Evolutionary conservation across 2,329 filamentous ascomycete species (phyloP), one percentile per base, ranked within the genome.

Genomic region (Fusarium pseudograminearum): DNA sequence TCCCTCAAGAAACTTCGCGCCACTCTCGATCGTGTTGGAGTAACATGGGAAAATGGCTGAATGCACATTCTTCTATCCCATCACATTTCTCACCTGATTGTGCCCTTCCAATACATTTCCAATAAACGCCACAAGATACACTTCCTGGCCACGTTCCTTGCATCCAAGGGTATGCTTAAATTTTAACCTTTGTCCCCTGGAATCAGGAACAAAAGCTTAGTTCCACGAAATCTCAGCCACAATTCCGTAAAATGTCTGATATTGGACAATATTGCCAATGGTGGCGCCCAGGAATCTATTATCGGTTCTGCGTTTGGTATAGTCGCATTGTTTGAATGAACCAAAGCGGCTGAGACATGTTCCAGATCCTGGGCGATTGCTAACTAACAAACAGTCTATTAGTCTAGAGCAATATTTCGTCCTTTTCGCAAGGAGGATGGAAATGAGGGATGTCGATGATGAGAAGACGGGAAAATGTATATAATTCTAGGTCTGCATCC

Each of bases 161-260:
- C 62, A 65, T 44, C 5, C 5, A n/a, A 45, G 33, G 14, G 34
- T 40, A 38, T 18, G 41, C 53, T 65, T 41, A 33, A 34, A 11
- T n/a, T 40, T 30, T 38, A 48, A 18, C 12, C 24, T 24, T n/a
- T 52, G n/a, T 28, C 7, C 31, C 57, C 34, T 67, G 62, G 63
- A 62, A 67, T 63, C 63, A 67, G 64, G 57, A 52, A 56, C 57
- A 15, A 53, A 62, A 62, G 64, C 61, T 61, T 66, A 45, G 34
- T 61, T 6, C 11, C 40, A n/a, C 28, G 24, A 57, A 33, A 61
- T 15, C 26, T 3, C 26, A 41, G 67, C 67, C 67, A 70, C 58
- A 46, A 71, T 70, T 57, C 67, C 67, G 60, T 22, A 44, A 55
- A 48, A 24, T 24, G 22, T 24, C 53, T 20, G 45, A 46, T 67